Evolutionary conservation across 306 rosid genomes (phyloP), one percentile per base, ranked within the genome.

Genomic region (Sechiopsis laciniata): DNA sequence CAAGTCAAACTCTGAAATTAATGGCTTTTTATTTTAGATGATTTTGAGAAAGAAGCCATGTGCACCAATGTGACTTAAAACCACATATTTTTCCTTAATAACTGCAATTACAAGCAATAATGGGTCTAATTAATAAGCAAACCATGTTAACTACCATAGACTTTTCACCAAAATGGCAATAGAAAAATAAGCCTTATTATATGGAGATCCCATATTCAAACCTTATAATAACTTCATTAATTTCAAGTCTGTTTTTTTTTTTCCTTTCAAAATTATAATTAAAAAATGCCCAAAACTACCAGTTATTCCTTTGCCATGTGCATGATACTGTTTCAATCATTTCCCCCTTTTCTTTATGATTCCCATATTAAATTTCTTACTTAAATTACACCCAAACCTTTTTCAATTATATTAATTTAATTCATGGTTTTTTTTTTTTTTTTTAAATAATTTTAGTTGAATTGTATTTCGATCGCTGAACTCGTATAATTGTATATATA

Each of bases 61-160:
- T 69, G 73, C 58, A 50, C 20, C 7, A 8, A 66, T 42, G 54
- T 46, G 55, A 67, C 72, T 45, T 20, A 46, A 67, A 67, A 20
- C 55, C 52, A 10, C 2, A 20, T 46, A 65, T 11, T 66, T 42
- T 19, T 0, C 26, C 55, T 46, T 20, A 67, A 20, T 69, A 46
- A 48, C 40, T 50, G 42, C 10, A 0, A 48, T 69, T 69, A 69
- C 21, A 69, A 50, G 57, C 58, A 48, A 69, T 69, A 48, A 69
- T 69, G 7, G 40, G 13, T 14, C 73, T 48, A 12, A 48, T 37
- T 64, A 64, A 64, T 64, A 37, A 37, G 73, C 57, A 69, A 50
- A 69, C 45, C 73, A 69, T 69, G 73, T 69, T 69, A 69, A 69
- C 73, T 69, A 69, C 73, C 73, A 48, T 10, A 21, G 73, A 69